Conservation (phyloP, 2,329 filamentous ascomycete genomes). For the Cercospora canescens region DNA sequence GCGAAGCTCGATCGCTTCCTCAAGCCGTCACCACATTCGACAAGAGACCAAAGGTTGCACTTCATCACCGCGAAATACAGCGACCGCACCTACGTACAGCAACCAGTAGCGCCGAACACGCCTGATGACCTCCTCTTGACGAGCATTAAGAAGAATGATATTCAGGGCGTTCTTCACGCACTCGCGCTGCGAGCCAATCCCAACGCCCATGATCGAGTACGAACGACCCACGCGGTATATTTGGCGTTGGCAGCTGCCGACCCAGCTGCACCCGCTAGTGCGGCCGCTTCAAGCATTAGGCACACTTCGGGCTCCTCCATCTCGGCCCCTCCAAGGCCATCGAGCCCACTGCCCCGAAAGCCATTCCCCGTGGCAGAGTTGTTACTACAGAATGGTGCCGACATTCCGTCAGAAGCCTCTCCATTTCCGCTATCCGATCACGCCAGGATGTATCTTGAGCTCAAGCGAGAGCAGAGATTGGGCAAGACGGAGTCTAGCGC, state of each 20-base stretch:
- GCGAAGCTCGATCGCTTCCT: slow-evolving; percentile 70
- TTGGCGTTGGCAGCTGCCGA: slow-evolving; percentile 90
- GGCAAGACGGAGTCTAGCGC: slow-evolving; percentile 33
- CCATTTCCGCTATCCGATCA: slow-evolving; percentile 80
- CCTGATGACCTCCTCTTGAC: slow-evolving; percentile 87
- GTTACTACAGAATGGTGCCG: slow-evolving; percentile 88
- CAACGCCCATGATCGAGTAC: slow-evolving; percentile 80
- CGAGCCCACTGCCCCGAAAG: slow-evolving; percentile 37
- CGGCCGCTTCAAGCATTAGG: slow-evolving; percentile 37
- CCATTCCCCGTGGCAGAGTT: slow-evolving; percentile 89
- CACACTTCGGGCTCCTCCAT: slow-evolving; percentile 25
- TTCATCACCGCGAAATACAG: slow-evolving; percentile 97
- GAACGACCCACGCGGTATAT: slow-evolving; percentile 86
- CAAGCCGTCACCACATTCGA: slow-evolving; percentile 77
- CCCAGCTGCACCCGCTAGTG: slow-evolving; percentile 68
- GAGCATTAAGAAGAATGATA: slow-evolving; percentile 93
- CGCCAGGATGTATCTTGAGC: slow-evolving; percentile 81
- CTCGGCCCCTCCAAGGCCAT: slow-evolving; percentile 38
- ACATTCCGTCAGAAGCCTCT: slow-evolving; percentile 73
- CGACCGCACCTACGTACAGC: slow-evolving; percentile 77
- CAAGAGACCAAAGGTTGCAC: slow-evolving; percentile 83
- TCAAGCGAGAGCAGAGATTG: slow-evolving; percentile 58
- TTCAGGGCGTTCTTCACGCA: slow-evolving; percentile 88
- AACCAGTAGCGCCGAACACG: slow-evolving; percentile 63
- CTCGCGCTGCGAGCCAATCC: slow-evolving; percentile 84